These are phyloP conservation scores for Irpex sp. DNA, from an alignment of 1,284 basidiomycete genomes.

Conservation along the genomic window DNA sequence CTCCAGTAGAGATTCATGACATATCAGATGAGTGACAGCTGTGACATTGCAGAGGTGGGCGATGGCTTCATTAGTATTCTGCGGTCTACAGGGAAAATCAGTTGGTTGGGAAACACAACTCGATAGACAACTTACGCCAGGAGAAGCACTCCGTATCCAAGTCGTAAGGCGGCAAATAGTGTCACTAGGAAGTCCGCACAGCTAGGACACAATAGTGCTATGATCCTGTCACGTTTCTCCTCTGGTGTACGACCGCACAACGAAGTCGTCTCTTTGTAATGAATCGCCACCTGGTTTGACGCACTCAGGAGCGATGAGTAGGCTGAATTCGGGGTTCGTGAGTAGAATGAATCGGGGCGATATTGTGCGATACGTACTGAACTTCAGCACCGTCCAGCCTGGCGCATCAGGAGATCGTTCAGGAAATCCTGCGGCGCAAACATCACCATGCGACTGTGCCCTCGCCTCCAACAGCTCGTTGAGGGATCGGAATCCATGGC, in stretches of 20 bases:
- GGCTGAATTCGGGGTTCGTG: background rate
- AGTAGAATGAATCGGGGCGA: background rate
- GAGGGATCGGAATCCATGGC: slow-evolving; percentile 14
- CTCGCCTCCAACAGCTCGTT: slow-evolving; percentile 17
- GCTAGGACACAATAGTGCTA: slow-evolving; percentile 16
- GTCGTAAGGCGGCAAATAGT: slow-evolving; percentile 13
- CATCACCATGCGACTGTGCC: slow-evolving; percentile 13
- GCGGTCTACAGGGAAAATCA: slow-evolving; percentile 8
- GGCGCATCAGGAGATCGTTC: background rate
- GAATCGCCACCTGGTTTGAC: slow-evolving; percentile 5
- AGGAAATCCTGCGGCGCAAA: slow-evolving; percentile 16
- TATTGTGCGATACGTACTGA: slow-evolving; percentile 11
- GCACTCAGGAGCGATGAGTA: slow-evolving; percentile 10
- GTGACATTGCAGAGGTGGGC: slow-evolving; percentile 13
- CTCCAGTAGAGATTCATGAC: slow-evolving; percentile 7
- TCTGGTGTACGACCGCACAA: background rate
- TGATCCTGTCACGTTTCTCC: slow-evolving; percentile 7
- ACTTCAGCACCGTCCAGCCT: slow-evolving; percentile 3
- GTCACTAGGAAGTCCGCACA: slow-evolving; percentile 19
- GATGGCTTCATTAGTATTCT: slow-evolving; percentile 19
- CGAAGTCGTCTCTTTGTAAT: slow-evolving; percentile 1
- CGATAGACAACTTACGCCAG: slow-evolving; percentile 14
- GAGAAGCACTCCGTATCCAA: slow-evolving; percentile 18
- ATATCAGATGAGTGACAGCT: slow-evolving; percentile 13
- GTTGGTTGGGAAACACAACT: background rate